A percentile compares a stretch with the other conserved stretches of the same genome.
Conservation (phyloP, 495 filamentous ascomycete genomes). For the Hypomontagnella submonticulosa region DNA sequence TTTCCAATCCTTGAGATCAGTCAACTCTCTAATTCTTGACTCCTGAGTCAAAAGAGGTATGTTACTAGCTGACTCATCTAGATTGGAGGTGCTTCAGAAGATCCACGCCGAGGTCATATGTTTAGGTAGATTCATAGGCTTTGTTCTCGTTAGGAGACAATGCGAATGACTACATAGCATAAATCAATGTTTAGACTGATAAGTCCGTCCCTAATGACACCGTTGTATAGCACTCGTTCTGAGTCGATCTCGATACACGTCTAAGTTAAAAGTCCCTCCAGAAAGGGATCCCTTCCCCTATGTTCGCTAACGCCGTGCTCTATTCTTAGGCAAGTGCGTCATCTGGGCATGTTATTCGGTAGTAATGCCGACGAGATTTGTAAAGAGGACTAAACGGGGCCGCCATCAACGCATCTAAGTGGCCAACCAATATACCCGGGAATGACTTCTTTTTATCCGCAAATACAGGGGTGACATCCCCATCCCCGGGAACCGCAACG, state of each 20-base stretch:
- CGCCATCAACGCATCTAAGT: conserved; percentile 15
- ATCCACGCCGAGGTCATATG: conserved; percentile 24
- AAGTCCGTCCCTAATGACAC: background rate
- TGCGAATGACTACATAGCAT: conserved; percentile 39
- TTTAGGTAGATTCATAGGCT: conserved; percentile 37
- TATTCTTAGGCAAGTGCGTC: conserved; percentile 32
- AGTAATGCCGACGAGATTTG: conserved; percentile 25
- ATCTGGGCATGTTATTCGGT: conserved; percentile 16
- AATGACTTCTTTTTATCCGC: conserved; percentile 43
- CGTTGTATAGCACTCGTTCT: background rate
- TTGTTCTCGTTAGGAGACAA: conserved; percentile 42
- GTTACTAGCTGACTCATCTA: conserved; percentile 45
- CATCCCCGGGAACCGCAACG: conserved; percentile 36
- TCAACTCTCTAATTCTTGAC: conserved; percentile 20
- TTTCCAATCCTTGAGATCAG: conserved; percentile 12
- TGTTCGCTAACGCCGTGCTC: background rate
- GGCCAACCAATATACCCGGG: conserved; percentile 38
- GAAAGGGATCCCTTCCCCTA: background rate
- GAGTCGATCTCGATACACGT: background rate
- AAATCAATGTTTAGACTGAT: conserved; percentile 24
- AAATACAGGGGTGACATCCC: conserved; percentile 28
- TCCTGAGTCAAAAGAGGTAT: conserved; percentile 24
- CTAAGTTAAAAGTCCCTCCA: background rate
- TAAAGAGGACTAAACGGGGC: background rate
- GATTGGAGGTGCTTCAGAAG: conserved; percentile 39